Percentiles rank a stretch among this genome's conserved stretches.
phyloP scores from a whole-genome alignment of 768 basidiomycete genomes.

The Gloeophyllum trabeum region DNA sequence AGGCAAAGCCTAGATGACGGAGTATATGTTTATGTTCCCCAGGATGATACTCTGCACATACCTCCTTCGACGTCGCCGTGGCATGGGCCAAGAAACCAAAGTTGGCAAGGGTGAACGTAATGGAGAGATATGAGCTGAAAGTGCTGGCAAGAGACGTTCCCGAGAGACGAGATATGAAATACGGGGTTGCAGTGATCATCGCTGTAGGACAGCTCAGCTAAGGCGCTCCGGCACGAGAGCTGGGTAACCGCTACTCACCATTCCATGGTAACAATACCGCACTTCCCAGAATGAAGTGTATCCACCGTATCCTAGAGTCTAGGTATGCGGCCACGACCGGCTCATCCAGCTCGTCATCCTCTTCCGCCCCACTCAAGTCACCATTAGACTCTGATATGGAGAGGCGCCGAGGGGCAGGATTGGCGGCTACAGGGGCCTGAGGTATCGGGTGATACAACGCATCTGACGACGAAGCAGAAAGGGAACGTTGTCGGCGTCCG shows the following conservation, averaged over 20 bases:
- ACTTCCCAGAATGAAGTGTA: slow-evolving; percentile 66
- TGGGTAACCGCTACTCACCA: slow-evolving; percentile 52
- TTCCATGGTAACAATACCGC: slow-evolving; percentile 85
- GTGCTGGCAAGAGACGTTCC: slow-evolving; percentile 42
- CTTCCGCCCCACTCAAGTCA: slow-evolving; percentile 5
- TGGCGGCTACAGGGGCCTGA: slow-evolving; percentile 22
- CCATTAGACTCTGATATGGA: slow-evolving; percentile 10
- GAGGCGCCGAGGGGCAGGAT: slow-evolving; percentile 14
- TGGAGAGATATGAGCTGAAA: slow-evolving; percentile 34
- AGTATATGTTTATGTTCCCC: slow-evolving; percentile 1
- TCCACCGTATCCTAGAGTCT: slow-evolving; percentile 42
- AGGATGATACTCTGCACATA: slow-evolving; percentile 18
- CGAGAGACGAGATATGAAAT: slow-evolving; percentile 61
- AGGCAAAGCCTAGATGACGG: slow-evolving; percentile 37
- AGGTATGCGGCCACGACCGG: slow-evolving; percentile 6
- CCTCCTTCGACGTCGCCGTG: slow-evolving; percentile 57
- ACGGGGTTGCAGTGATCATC: slow-evolving; percentile 78
- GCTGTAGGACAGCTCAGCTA: slow-evolving; percentile 29
- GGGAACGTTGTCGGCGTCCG: neutral
- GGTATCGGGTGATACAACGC: slow-evolving; percentile 31
- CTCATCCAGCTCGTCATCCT: slow-evolving; percentile 6
- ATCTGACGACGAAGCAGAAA: neutral
- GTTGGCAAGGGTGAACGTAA: slow-evolving; percentile 45
- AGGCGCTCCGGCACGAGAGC: neutral
- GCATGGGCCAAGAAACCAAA: slow-evolving; percentile 67